Percentiles rank a stretch among this genome's conserved stretches.
These are phyloP conservation scores for Caloboletus inedulis DNA, from an alignment of 1,284 basidiomycete species.

Conservation along the genomic window DNA sequence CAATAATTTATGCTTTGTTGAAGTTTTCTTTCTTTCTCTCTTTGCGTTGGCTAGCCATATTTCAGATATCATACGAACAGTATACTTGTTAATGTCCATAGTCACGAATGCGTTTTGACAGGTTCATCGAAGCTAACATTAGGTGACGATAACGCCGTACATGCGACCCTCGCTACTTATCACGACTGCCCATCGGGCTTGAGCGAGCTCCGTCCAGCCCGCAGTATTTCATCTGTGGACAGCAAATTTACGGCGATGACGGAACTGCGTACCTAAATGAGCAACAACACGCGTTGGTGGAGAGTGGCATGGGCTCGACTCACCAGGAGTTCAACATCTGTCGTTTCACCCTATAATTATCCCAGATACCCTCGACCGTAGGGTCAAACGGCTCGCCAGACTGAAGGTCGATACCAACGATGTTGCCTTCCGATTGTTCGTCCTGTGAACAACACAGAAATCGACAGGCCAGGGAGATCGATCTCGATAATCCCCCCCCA, in stretches of 20 bases:
- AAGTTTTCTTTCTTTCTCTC: conserved; percentile 1
- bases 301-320: conserved; percentile 27
- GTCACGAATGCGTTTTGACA: conserved; percentile 19
- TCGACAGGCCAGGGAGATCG: conserved; percentile 11
- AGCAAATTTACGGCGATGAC: conserved; percentile 97
- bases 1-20: conserved; percentile 29
- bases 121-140: conserved; percentile 17
- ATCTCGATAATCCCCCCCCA: not conserved
- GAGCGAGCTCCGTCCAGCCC: conserved; percentile 88
- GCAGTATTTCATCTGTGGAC: conserved; percentile 93
- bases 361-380: conserved; percentile 94
- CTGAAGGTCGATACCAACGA: conserved; percentile 88
- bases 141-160: conserved; percentile 23
- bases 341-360: conserved; percentile 98
- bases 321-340: conserved; percentile 98
- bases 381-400: conserved; percentile 98
- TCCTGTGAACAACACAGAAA: conserved; percentile 51
- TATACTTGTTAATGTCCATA: conserved; percentile 36
- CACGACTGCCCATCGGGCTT: conserved; percentile 74
- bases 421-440: conserved; percentile 87
- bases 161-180: conserved; percentile 29
- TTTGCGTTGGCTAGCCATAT: conserved; percentile 10
- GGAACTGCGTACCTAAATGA: conserved; percentile 55
- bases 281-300: conserved; percentile 21
- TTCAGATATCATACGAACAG: conserved; percentile 29